These are phyloP conservation scores for Saccharomycopsis hybrid DNA, from an alignment of 1,139 yeast species.

Conservation along the genomic window DNA sequence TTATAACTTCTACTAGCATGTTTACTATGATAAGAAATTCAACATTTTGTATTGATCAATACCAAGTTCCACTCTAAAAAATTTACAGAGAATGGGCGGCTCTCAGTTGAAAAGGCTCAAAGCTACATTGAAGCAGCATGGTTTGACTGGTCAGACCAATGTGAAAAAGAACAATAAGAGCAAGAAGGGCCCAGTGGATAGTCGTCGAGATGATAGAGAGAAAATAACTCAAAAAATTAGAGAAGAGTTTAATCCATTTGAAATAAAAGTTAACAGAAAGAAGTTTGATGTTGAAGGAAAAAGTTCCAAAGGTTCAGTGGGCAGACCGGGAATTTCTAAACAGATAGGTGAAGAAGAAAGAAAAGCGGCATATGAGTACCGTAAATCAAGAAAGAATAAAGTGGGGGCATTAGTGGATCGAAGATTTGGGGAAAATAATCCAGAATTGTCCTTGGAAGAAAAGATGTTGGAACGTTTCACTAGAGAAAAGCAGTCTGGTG, in stretches of 20 bases:
- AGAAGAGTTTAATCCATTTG: constrained; percentile 85
- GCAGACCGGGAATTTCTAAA: constrained; percentile 66
- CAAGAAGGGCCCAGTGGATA: constrained; percentile 55
- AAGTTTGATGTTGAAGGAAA: constrained; percentile 59
- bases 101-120: constrained; percentile 82
- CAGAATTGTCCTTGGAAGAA: constrained; percentile 71
- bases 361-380: constrained; percentile 59
- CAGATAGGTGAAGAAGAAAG: constrained; percentile 75
- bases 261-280: constrained; percentile 60
- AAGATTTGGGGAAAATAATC: constrained; percentile 86
- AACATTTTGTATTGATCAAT: no score
- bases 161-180: constrained; percentile 41
- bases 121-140: constrained; percentile 68
- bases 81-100: constrained; percentile 87
- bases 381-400: constrained; percentile 53
- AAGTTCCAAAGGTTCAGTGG: constrained; percentile 60
- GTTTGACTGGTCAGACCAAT: constrained; percentile 78
- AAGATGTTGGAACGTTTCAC: constrained; percentile 94
- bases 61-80: no score
- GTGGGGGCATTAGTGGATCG: constrained; percentile 78
- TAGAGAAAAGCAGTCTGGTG: constrained; percentile 66
- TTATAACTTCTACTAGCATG: no score
- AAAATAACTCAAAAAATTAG: constrained; percentile 57
- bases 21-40: no score
- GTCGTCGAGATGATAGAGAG: constrained; percentile 60